phyloP scores from a whole-genome alignment of 176 grass and related monocot genomes.

The Tillandsia fasciculata region DNA sequence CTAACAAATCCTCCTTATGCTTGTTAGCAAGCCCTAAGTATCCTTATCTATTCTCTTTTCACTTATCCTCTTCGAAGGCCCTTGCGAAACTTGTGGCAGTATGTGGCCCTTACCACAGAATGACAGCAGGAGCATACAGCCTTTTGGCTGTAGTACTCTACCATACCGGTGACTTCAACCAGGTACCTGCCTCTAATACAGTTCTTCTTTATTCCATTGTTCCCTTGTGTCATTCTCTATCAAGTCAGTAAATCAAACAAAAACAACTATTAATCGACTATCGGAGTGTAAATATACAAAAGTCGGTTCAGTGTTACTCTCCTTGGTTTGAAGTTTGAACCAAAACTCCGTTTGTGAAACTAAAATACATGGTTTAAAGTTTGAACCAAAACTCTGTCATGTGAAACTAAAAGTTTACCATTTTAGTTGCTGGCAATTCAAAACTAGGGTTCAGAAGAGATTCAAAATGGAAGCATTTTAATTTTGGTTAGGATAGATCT shows the following conservation, averaged over 20 bases:
- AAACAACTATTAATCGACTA: no score
- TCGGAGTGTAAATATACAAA: no score
- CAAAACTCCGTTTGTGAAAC: no score
- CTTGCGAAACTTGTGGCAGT: constrained; percentile 98
- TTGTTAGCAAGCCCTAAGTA: not conserved
- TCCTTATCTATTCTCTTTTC: not conserved
- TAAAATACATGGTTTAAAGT: no score
- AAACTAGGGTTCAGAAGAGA: no score
- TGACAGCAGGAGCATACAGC: constrained; percentile 97
- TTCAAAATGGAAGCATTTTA: no score
- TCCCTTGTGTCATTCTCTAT: constrained; percentile 13
- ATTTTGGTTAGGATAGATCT: no score
- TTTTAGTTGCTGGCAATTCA: no score
- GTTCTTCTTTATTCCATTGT: not conserved
- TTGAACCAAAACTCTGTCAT: no score
- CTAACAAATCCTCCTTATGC: not conserved
- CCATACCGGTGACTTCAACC: constrained; percentile 98
- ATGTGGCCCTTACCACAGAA: constrained; percentile 97
- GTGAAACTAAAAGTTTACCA: no score
- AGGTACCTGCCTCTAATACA: constrained; percentile 38
- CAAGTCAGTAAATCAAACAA: not conserved
- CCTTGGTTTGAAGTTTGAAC: no score
- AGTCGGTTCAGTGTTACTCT: no score
- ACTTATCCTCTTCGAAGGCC: constrained; percentile 33
- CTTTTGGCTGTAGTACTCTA: constrained; percentile 98